Percentiles rank a stretch among this genome's conserved stretches.
phyloP scores from a whole-genome alignment of 805 yeast genomes.

The Candida succiphila region DNA sequence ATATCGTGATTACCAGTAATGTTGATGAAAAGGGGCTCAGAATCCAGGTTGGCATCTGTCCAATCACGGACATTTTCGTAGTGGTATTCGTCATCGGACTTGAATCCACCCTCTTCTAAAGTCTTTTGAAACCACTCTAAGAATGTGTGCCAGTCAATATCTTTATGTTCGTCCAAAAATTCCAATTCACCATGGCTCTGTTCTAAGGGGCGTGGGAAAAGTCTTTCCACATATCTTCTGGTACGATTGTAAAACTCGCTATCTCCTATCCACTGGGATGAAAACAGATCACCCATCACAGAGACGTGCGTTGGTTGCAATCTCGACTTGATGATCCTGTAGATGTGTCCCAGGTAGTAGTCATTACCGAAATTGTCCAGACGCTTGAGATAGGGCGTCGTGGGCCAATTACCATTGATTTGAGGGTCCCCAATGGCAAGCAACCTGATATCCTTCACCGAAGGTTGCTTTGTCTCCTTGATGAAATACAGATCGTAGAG shows the following conservation, averaged over 20 bases:
- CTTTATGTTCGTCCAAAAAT: conserved; percentile 36
- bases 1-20: conserved; percentile 93
- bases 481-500: conserved; percentile 19
- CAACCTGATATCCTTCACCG: conserved; percentile 37
- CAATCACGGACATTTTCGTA: conserved; percentile 60
- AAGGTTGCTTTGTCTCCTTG: conserved; percentile 9
- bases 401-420: conserved; percentile 78
- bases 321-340: conserved; percentile 49
- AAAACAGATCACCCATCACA: conserved; percentile 87
- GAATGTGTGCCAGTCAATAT: conserved; percentile 44
- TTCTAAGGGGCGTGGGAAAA: conserved; percentile 48
- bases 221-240: conserved; percentile 57
- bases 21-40: conserved; percentile 66
- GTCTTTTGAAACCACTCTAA: conserved; percentile 23
- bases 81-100: conserved; percentile 27
- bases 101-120: conserved; percentile 22
- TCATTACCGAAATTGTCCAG: conserved; percentile 89
- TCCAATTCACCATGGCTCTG: conserved; percentile 41
- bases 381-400: conserved; percentile 60
- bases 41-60: conserved; percentile 33
- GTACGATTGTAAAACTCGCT: conserved; percentile 79
- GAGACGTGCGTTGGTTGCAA: conserved; percentile 72
- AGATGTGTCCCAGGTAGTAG: conserved; percentile 78
- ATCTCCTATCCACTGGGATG: conserved; percentile 92
- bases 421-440: conserved; percentile 95